phyloP scores from a whole-genome alignment of 805 yeast genomes.

The Kazachstania martiniae region DNA sequence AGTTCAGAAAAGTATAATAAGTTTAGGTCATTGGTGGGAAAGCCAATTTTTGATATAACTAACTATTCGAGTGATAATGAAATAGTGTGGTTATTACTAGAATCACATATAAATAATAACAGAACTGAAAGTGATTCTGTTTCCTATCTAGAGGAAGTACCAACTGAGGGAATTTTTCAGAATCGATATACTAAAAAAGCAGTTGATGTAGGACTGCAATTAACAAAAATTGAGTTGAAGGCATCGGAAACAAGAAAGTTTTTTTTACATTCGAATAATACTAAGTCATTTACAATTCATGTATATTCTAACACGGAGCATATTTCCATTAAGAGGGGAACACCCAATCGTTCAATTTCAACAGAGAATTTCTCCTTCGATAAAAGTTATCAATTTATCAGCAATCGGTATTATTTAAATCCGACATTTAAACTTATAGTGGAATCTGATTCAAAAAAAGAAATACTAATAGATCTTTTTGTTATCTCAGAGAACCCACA shows the following conservation, averaged over 20 bases:
- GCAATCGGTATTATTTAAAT: slow-evolving; percentile 9
- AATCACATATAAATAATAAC: slow-evolving; percentile 32
- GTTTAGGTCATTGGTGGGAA: slow-evolving; percentile 15
- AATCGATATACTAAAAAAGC: slow-evolving; percentile 13
- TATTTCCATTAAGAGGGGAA: slow-evolving; percentile 5
- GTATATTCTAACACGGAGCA: slow-evolving; percentile 7
- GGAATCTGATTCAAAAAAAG: slow-evolving; percentile 1
- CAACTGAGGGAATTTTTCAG: slow-evolving; percentile 6
- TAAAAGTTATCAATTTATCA: background rate
- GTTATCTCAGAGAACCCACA: slow-evolving; percentile 6
- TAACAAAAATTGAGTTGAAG: slow-evolving; percentile 19
- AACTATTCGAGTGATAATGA: slow-evolving; percentile 24
- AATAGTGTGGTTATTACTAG: slow-evolving; percentile 39
- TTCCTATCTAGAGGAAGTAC: slow-evolving; percentile 11
- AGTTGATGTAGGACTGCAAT: slow-evolving; percentile 31
- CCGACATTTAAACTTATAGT: slow-evolving; percentile 16
- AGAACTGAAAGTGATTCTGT: slow-evolving; percentile 3
- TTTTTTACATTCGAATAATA: slow-evolving; percentile 18
- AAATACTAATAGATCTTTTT: slow-evolving; percentile 10
- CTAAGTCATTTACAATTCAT: slow-evolving; percentile 16
- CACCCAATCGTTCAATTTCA: no score
- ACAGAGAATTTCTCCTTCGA: no score
- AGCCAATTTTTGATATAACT: slow-evolving; percentile 36
- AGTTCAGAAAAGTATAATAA: slow-evolving; percentile 10
- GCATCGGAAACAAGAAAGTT: slow-evolving; percentile 4